Base-by-base conservation (phyloP, 2,329 filamentous ascomycete species). In the Colletotrichum sp. region DNA sequence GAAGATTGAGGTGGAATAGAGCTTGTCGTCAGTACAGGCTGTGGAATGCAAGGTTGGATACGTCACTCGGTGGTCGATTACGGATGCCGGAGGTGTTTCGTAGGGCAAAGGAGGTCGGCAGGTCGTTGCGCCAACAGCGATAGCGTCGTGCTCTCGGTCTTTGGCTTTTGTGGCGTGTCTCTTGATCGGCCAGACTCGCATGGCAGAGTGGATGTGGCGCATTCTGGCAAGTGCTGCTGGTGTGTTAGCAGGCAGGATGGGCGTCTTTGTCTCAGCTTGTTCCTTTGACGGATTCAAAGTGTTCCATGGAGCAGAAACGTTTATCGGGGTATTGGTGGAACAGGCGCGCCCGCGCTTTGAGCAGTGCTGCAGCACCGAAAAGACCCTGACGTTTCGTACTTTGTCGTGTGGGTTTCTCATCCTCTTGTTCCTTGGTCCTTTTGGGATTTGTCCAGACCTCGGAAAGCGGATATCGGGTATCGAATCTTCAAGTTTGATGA, bases 91-190 rank as follows among this genome's bases (percentile, higher is more conserved):
- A 59, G 39, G 8, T 44, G 62, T 72, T 68, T 72, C 72, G 55
- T 52, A 55, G 55, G 60, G 69, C 69, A 24, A 32, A 36, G 44
- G 55, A 55, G 55, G 30, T 32, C 52, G 62, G 63, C 30, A 63
- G 24, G 57, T 60, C 21, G 18, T 57, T 60, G 70, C 63, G 55
- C 39, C 63, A 49, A 39, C 13, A 65, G 62, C 26, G 34, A 49
- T 69, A 55, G 70, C 32, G 26, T 69, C 70, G 64, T 74, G 34
- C 28, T 64, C 49, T 74, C 59, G 74, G 26, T 55, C 70, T 74
- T 74, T 74, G 70, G 57, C 64, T 59, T 57, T 74, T 36, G 28
- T 69, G 49, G 74, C 70, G 59, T 55, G 62, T 75, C 55, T 39
- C 44, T 63, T 24, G 21, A 28, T 65, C 64, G 44, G 44, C 63